These are phyloP conservation scores for Triglochin maritima DNA, from an alignment of 106 monocot genomes.

Conservation along the genomic window DNA sequence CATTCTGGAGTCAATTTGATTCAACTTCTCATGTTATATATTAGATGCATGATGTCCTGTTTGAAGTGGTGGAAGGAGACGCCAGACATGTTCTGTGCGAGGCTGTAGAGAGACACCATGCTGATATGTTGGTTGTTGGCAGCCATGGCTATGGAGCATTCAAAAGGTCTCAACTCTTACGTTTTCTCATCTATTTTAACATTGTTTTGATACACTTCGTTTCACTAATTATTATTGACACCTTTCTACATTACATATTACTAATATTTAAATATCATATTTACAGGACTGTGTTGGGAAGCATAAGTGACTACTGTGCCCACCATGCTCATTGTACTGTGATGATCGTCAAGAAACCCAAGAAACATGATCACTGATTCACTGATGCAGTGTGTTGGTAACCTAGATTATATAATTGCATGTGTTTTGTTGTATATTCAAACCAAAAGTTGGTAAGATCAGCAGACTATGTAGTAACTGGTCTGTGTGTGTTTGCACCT, in stretches of 20 bases:
- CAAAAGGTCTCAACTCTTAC: constrained; percentile 15
- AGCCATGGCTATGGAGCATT: constrained; percentile 25
- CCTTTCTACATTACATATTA: no score
- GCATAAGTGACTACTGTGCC: constrained; percentile 22
- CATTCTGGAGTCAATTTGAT: no score
- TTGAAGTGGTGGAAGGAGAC: constrained; percentile 18
- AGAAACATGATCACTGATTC: constrained; percentile 8
- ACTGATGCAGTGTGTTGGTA: neutral
- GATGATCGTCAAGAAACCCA: constrained; percentile 23
- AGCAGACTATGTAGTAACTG: no score
- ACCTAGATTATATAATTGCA: no score
- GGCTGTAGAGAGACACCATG: constrained; percentile 15
- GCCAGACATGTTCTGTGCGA: constrained; percentile 17
- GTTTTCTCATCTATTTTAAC: neutral
- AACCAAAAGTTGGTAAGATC: no score
- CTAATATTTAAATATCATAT: no score
- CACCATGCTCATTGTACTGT: constrained; percentile 24
- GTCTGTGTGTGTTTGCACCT: no score
- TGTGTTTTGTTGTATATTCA: no score
- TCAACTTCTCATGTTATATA: neutral
- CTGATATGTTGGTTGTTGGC: constrained; percentile 7
- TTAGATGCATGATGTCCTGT: constrained; percentile 1
- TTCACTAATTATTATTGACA: no score
- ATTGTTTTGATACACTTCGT: neutral
- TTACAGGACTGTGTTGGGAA: constrained; percentile 20